Conservation (phyloP, 2,329 filamentous ascomycete genomes). For the Phialemoniopsis sp. region DNA sequence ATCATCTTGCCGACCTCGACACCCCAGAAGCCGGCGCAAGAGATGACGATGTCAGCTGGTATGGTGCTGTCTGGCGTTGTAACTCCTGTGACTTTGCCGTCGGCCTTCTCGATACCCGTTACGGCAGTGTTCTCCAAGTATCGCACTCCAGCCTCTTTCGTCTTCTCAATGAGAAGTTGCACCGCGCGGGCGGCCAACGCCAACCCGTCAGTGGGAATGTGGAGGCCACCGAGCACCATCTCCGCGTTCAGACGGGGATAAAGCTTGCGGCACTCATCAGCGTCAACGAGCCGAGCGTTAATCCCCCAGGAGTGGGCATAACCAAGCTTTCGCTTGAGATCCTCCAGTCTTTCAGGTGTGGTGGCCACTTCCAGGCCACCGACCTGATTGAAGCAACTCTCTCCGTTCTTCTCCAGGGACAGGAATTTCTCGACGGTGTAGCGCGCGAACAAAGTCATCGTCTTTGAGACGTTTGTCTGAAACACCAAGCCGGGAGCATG, state of each 20-base stretch:
- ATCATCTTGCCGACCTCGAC: conserved; percentile 61
- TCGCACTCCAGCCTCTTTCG: conserved; percentile 50
- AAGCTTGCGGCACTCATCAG: conserved; percentile 45
- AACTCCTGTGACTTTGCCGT: conserved; percentile 52
- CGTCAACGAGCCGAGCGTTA: conserved; percentile 44
- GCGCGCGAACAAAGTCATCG: conserved; percentile 52
- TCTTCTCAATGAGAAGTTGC: conserved; percentile 55
- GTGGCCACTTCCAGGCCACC: conserved; percentile 61
- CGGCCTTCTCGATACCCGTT: conserved; percentile 46
- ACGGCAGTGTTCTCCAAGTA: conserved; percentile 55
- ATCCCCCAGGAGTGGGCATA: conserved; percentile 59
- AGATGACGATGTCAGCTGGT: conserved; percentile 56
- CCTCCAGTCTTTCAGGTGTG: conserved; percentile 52
- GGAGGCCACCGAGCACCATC: conserved; percentile 51
- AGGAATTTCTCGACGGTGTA: conserved; percentile 60
- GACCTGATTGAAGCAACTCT: conserved; percentile 57
- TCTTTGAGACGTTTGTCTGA: conserved; percentile 55
- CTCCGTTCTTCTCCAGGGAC: conserved; percentile 42
- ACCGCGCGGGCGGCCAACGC: conserved; percentile 58
- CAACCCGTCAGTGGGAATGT: conserved; percentile 58
- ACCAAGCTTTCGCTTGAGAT: conserved; percentile 59
- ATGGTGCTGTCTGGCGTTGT: conserved; percentile 41
- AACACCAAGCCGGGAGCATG: conserved; percentile 63
- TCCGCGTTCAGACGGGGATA: conserved; percentile 52
- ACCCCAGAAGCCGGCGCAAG: conserved; percentile 63